Evolutionary conservation across 345 rosid species (phyloP).

Genomic region (Conringia planisiliqua): DNA sequence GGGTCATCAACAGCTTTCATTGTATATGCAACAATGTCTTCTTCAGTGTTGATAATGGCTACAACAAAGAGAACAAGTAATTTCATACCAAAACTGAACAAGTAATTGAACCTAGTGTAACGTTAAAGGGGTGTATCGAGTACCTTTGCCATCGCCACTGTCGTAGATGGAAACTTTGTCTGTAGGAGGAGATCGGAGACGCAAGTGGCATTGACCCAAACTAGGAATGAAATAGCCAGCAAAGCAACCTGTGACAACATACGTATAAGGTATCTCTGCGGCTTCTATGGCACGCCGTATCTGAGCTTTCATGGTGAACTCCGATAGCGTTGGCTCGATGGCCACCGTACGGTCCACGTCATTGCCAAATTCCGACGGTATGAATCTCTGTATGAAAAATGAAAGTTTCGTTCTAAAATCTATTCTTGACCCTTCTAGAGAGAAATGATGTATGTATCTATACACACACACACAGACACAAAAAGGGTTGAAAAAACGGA

Average conservation of each 20-base stretch:
- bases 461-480: background rate
- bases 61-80: background rate
- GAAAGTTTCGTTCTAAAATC: background rate
- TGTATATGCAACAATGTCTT: constrained; percentile 67
- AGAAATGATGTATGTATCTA: background rate
- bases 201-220: constrained; percentile 41
- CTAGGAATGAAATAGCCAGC: constrained; percentile 41
- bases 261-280: constrained; percentile 53
- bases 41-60: constrained; percentile 62
- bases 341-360: constrained; percentile 57
- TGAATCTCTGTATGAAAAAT: constrained; percentile 45
- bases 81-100: background rate
- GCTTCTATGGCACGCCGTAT: constrained; percentile 58
- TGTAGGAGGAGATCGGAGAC: constrained; percentile 49
- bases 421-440: background rate
- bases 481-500: constrained; percentile 6
- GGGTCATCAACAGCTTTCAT: constrained; percentile 65
- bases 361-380: constrained; percentile 66
- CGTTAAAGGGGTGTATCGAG: background rate
- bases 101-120: background rate
- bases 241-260: constrained; percentile 51
- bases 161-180: constrained; percentile 50
- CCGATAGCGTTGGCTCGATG: constrained; percentile 44
- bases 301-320: constrained; percentile 44
- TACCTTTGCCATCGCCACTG: constrained; percentile 55